A percentile compares a stretch with the other conserved stretches of the same genome.
These are phyloP conservation scores for Leccinum variicolor DNA, from an alignment of 768 basidiomycete species.

Conservation along the genomic window DNA sequence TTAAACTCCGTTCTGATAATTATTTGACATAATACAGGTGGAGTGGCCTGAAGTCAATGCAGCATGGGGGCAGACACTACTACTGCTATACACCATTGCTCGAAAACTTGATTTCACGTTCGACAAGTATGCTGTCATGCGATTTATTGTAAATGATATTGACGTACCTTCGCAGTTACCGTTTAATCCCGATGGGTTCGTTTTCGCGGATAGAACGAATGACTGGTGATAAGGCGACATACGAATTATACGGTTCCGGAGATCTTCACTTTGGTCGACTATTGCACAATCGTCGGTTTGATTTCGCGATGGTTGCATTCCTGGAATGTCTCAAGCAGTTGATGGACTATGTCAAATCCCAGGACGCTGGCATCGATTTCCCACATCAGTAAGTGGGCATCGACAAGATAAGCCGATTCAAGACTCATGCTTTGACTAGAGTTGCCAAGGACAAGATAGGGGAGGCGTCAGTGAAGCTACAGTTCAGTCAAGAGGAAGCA, in stretches of 20 bases:
- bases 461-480: slow-evolving; percentile 89
- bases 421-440: slow-evolving; percentile 37
- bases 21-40: slow-evolving; percentile 49
- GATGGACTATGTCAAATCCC: slow-evolving; percentile 77
- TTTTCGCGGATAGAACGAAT: slow-evolving; percentile 89
- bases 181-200: slow-evolving; percentile 90
- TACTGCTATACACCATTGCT: slow-evolving; percentile 87
- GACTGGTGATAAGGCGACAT: slow-evolving; percentile 75
- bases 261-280: slow-evolving; percentile 86
- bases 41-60: slow-evolving; percentile 99
- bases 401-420: neutral
- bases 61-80: slow-evolving; percentile 95
- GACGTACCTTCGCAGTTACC: slow-evolving; percentile 55
- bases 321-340: slow-evolving; percentile 92
- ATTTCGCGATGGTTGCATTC: slow-evolving; percentile 94
- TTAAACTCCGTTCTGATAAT: neutral
- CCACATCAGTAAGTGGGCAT: slow-evolving; percentile 73
- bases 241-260: slow-evolving; percentile 93
- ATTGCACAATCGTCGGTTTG: slow-evolving; percentile 93
- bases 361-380: slow-evolving; percentile 72
- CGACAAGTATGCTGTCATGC: slow-evolving; percentile 55
- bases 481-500: slow-evolving; percentile 91
- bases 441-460: slow-evolving; percentile 94
- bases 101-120: slow-evolving; percentile 89
- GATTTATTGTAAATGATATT: slow-evolving; percentile 2